Base-by-base conservation (phyloP, 768 basidiomycete genomes). In the Termitomyces sp. region DNA sequence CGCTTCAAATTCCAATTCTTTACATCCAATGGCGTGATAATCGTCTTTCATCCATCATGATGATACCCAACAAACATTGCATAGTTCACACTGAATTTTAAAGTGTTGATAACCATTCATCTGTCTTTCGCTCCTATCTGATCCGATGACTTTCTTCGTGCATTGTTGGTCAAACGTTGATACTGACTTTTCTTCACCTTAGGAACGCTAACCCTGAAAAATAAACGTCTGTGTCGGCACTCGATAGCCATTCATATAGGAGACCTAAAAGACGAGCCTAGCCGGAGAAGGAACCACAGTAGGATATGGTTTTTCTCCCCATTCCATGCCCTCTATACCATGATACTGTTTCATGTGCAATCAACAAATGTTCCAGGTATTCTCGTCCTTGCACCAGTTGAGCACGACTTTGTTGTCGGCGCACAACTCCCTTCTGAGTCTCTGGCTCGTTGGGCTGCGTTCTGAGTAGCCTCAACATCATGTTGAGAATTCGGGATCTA, bases 121-220 rank as follows among this genome's bases (percentile, higher is more conserved):
- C 88, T 83, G 92, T 97, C 94, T 95, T 95, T 95, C 94, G 93
- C 94, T 95, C 92, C 93, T 95, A 95, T 95, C 92, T 95, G 94
- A 95, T 73, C 60, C 63, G 55, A n/a, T 51, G 44, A 56, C 54
- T 65, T 53, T 59, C 58, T 56, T 53, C 44, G 46, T 61, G 36
- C 63, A 31, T 39, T 39, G n/a, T 46, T 4, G 32, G 29, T 42
- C 31, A 27, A 54, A 58, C 55, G 31, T 43, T 39, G 55, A 51
- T 52, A 31, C 47, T 65, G 49, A 64, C 73, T 72, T n/a, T n/a
- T n/a, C 48, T 72, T 27, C 66, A 18, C 43, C 18, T n/a, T 58
- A 85, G 83, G 83, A 85, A 85, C 74, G 76, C 80, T 68, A 83
- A 83, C 74, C 82, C 83, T 63, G 82, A 84, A 75, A 84, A 84